Evolutionary conservation across 306 rosid genomes (phyloP), one percentile per base, ranked within the genome.

Genomic region (Lablab purpureus): DNA sequence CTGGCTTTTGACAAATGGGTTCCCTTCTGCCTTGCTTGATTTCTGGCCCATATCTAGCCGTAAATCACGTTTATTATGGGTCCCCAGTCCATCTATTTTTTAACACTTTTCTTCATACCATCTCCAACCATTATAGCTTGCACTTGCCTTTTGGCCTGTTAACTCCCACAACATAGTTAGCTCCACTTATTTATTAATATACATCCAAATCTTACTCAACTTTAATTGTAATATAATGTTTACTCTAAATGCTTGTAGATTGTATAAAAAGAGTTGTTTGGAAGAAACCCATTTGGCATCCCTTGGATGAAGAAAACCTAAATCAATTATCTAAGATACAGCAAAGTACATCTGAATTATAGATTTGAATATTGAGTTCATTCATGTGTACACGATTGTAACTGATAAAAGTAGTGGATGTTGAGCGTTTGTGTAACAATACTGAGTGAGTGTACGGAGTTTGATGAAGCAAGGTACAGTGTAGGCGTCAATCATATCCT

Each of bases 61-160:
- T 79, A 84, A 82, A 82, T 85, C 84, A 82, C 89, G 89, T 79
- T 78, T 63, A 79, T 45, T 36, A 60, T 75, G 82, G 86, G 77
- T 21, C 82, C 78, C 69, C 12, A 2, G 3, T 58, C 73, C 81
- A 65, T 37, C 12, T 59, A n/a, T 68, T 34, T 75, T 27, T 11
- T 68, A 6, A 58, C 55, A 22, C 28, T 67, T 76, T 23, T 56
- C 23, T 45, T 21, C 50, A 6, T 32, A 4, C 63, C 47, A 25
- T 72, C 79, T 50, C 23, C 73, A 25, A 54, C 6, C 59, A 55
- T 40, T 10, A 19, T 65, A 63, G 17, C 30, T 5, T 10, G 2
- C 71, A 37, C 14, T 66, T 65, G 10, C 47, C 11, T 65, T 65
- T 32, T 63, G 25, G 25, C 7, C 6, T 63, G 6, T 30, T 62